Conservation (phyloP, 2,329 filamentous ascomycete genomes). For the Neurospora crassa region DNA sequence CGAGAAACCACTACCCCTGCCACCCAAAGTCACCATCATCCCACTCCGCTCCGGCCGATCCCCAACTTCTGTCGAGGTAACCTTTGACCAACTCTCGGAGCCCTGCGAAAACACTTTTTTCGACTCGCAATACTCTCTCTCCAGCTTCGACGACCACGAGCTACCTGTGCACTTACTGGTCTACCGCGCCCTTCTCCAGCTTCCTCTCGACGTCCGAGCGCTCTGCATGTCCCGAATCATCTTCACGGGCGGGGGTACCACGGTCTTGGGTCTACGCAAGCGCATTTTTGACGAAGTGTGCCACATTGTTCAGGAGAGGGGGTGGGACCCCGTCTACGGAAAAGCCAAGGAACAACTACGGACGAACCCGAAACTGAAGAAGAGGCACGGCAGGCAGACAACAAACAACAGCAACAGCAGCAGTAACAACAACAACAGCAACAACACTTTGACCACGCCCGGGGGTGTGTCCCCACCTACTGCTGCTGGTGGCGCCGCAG, state of each 20-base stretch:
- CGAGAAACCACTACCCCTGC: not conserved
- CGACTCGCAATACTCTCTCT: constrained; percentile 37
- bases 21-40: constrained; percentile 24
- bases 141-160: constrained; percentile 77
- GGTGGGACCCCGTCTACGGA: constrained; percentile 70
- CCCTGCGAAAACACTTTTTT: constrained; percentile 72
- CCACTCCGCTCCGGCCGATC: constrained; percentile 37
- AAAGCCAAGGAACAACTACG: constrained; percentile 52
- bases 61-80: constrained; percentile 50
- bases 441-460: not conserved
- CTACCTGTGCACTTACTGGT: constrained; percentile 66
- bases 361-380: constrained; percentile 33
- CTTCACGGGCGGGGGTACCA: constrained; percentile 72
- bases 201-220: constrained; percentile 75
- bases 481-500: not conserved
- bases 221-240: constrained; percentile 83
- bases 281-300: constrained; percentile 70
- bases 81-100: constrained; percentile 61
- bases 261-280: constrained; percentile 68
- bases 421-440: not conserved
- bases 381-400: constrained; percentile 18
- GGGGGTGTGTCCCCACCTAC: not conserved
- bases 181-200: constrained; percentile 62
- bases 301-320: constrained; percentile 53
- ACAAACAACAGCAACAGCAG: constrained; percentile 1